Evolutionary conservation across 805 yeast genomes (phyloP), one percentile per base, ranked within the genome.

Genomic region (Kuraishia floccosa): DNA sequence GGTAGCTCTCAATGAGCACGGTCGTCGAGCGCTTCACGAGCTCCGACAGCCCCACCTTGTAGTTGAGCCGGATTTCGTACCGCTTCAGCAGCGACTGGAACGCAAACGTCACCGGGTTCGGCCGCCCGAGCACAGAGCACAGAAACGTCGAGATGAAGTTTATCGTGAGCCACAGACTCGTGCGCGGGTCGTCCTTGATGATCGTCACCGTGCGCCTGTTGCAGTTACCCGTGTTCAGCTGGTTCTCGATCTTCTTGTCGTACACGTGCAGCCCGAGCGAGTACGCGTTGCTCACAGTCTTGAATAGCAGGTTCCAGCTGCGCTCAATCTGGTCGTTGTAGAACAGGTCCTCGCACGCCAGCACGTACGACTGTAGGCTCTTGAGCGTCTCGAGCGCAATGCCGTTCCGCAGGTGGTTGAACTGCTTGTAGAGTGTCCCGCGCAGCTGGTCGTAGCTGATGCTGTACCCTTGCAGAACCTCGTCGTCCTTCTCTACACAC

Each of bases 91-190:
- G 38, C 1, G 59, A 57, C 34, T 51, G 56, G 34, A 50, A 54
- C 14, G 47, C 49, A 37, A 54, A 54, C 1, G 71, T 61, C 7
- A 69, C 68, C 1, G 76, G 76, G 37, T 67, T 68, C 3, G 75
- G 75, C 38, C 75, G 51, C 6, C 75, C 74, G 17, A 68, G 49
- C 11, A 67, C 62, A 1, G 72, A 63, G 40, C 74, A 67, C 13
- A 65, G 40, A 22, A 65, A 67, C 2, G 70, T 65, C n/a, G 63
- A 52, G 17, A 65, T 49, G 35, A 63, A 58, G 37, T 65, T 62
- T 32, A 68, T 53, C 2, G 68, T 68, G 34, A 66, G 63, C 72
- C 74, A 69, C 5, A 66, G 54, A 27, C 68, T 58, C 12, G 65
- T 56, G 31, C 66, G 53, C 14, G 54, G 59, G 31, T 61, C 60